Evolutionary conservation across 73 alveolate genomes (phyloP).

Genomic region (Stentor roeselii): DNA sequence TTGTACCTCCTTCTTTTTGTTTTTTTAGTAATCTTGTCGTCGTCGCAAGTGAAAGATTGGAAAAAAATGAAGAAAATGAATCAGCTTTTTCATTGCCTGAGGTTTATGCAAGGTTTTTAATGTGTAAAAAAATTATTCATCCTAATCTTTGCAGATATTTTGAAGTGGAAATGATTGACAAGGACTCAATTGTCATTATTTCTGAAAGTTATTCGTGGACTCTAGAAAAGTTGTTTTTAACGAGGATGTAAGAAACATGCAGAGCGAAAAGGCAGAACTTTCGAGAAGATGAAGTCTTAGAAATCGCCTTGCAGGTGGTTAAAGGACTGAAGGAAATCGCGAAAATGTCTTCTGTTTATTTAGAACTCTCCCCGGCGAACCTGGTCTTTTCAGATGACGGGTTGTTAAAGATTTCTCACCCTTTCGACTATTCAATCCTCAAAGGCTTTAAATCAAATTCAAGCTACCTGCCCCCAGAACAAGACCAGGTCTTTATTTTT

Average conservation of each 20-base stretch:
- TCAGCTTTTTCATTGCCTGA: neutral
- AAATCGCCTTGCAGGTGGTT: neutral
- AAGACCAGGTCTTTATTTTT: neutral
- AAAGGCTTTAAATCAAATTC: neutral
- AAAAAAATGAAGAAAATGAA: neutral
- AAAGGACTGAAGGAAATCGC: neutral
- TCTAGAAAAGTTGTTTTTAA: neutral
- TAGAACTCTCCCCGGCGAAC: neutral
- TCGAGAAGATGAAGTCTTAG: slow-evolving; percentile 2
- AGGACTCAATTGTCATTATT: neutral
- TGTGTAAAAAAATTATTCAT: neutral
- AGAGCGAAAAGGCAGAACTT: slow-evolving; percentile 2
- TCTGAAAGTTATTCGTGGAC: neutral
- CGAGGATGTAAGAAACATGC: neutral
- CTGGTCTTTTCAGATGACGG: neutral
- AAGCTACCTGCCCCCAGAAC: neutral
- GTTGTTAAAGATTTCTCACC: neutral
- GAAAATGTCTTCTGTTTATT: neutral
- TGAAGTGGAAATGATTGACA: neutral
- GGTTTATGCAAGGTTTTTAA: neutral
- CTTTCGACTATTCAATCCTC: neutral
- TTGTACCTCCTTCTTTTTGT: no score
- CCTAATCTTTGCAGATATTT: neutral
- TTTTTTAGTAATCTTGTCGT: no score
- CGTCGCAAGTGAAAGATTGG: no score